Percentiles rank a stretch among this genome's conserved stretches.
These are phyloP conservation scores for Silybum marianum DNA, from an alignment of 129 eudicot genomes.

Conservation along the genomic window DNA sequence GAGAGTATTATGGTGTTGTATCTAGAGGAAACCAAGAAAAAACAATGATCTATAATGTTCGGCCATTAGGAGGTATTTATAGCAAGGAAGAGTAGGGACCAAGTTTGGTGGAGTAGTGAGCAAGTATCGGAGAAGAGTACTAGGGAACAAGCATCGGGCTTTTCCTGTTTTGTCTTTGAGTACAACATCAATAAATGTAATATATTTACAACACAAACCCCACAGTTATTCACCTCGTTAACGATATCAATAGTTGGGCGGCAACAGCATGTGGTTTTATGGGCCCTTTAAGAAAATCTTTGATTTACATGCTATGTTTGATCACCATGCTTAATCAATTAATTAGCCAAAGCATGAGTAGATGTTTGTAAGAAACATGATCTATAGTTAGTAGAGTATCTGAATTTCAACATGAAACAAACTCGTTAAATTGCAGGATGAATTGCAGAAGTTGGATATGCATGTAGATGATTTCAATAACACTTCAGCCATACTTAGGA, in stretches of 20 bases:
- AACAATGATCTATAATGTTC: too few species aligned
- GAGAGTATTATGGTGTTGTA: too few species aligned
- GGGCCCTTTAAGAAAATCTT: neutral
- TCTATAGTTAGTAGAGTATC: neutral
- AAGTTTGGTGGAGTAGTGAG: too few species aligned
- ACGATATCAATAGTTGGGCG: neutral
- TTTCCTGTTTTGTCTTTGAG: too few species aligned
- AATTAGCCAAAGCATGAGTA: neutral
- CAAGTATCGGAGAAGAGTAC: too few species aligned
- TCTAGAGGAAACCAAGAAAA: too few species aligned
- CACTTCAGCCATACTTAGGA: conserved; percentile 48
- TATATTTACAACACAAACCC: neutral
- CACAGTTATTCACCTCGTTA: too few species aligned
- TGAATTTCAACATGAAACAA: neutral
- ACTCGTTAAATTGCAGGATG: conserved; percentile 45
- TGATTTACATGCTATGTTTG: neutral
- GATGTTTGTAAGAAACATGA: neutral
- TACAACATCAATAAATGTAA: too few species aligned
- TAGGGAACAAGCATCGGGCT: too few species aligned
- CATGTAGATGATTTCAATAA: conserved; percentile 36
- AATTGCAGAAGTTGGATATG: conserved; percentile 40
- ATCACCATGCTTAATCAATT: neutral
- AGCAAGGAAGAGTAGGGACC: too few species aligned
- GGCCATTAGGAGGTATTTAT: too few species aligned
- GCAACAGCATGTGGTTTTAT: neutral